These are phyloP conservation scores for Chytriomyces sp. DNA, from an alignment of 192 early-diverging fungal species.

Conservation along the genomic window DNA sequence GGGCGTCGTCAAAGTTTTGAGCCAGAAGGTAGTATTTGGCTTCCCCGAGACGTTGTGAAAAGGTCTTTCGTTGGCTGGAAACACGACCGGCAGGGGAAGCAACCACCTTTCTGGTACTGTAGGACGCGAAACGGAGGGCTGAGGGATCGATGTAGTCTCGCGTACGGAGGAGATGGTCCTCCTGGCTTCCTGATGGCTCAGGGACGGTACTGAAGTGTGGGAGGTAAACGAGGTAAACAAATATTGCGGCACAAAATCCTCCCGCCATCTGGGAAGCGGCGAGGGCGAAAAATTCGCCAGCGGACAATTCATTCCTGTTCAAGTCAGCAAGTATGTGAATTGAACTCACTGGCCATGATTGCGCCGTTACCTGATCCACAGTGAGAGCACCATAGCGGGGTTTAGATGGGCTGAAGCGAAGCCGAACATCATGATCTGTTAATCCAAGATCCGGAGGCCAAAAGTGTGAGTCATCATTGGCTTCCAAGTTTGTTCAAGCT, in stretches of 20 bases:
- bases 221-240: slow-evolving; percentile 33
- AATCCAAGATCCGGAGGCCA: no score
- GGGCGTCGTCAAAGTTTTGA: slow-evolving; percentile 14
- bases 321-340: background rate
- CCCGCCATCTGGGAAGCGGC: slow-evolving; percentile 27
- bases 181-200: slow-evolving; percentile 1
- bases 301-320: slow-evolving; percentile 5
- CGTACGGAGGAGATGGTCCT: slow-evolving; percentile 26
- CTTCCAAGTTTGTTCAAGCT: background rate
- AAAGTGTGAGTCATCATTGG: background rate
- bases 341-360: background rate
- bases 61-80: background rate
- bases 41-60: slow-evolving; percentile 22
- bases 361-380: slow-evolving; percentile 30
- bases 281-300: slow-evolving; percentile 29
- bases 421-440: slow-evolving; percentile 38
- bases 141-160: slow-evolving; percentile 23
- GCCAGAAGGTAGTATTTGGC: slow-evolving; percentile 27
- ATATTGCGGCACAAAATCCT: slow-evolving; percentile 17
- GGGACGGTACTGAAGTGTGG: slow-evolving; percentile 36
- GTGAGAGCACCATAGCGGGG: slow-evolving; percentile 25
- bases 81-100: background rate
- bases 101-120: slow-evolving; percentile 14
- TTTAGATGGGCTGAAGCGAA: slow-evolving; percentile 36
- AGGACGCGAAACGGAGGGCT: slow-evolving; percentile 33